phyloP scores from a whole-genome alignment of 164 flowering plant genomes.

The Brasenia schreberi region DNA sequence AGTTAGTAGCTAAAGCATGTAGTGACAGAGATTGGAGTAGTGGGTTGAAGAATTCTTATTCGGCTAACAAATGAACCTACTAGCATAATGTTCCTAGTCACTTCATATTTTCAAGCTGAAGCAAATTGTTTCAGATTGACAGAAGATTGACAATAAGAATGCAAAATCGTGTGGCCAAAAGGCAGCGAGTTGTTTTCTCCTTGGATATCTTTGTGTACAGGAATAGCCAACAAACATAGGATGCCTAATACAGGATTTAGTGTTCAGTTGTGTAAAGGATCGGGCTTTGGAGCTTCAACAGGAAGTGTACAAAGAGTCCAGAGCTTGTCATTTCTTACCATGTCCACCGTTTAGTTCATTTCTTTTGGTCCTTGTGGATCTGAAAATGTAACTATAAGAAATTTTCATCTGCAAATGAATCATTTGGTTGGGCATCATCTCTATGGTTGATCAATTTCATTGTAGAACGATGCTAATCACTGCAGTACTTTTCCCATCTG shows the following conservation, averaged over 20 bases:
- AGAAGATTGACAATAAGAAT: not conserved
- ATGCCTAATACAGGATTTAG: not conserved
- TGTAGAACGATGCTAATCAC: too few relatives aligned
- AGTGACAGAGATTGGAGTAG: not conserved
- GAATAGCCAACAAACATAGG: not conserved
- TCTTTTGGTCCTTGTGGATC: too few relatives aligned
- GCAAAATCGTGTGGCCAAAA: not conserved
- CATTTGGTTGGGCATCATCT: too few relatives aligned
- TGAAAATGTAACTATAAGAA: too few relatives aligned
- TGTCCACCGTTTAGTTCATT: too few relatives aligned
- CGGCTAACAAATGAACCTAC: not conserved
- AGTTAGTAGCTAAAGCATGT: slow-evolving; percentile 10
- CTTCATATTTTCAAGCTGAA: not conserved
- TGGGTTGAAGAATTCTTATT: not conserved
- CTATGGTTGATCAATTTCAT: too few relatives aligned
- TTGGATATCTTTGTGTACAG: not conserved
- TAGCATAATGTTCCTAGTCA: not conserved
- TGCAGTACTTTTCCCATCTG: too few relatives aligned
- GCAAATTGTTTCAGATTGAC: not conserved
- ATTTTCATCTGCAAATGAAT: too few relatives aligned
- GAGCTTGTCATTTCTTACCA: too few relatives aligned
- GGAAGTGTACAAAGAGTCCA: not conserved
- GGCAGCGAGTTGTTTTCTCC: not conserved
- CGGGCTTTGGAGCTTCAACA: not conserved
- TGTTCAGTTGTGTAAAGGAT: not conserved